A percentile compares a stretch with the other conserved stretches of the same genome.
phyloP scores from a whole-genome alignment of 1,284 basidiomycete species.

The Pascua sp. region DNA sequence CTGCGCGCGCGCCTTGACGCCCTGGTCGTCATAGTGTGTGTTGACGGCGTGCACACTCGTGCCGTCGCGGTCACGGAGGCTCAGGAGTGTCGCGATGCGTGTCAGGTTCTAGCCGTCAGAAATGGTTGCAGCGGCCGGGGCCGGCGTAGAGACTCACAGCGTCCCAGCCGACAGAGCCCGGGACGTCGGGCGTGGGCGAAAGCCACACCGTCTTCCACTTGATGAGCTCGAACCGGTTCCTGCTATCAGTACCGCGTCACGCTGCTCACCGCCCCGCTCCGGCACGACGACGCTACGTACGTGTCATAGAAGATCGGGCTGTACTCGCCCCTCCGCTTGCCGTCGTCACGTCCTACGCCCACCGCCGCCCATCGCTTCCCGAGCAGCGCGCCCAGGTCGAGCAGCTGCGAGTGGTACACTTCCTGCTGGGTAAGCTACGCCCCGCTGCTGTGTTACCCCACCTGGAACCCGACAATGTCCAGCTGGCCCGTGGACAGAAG shows the following conservation, averaged over 20 bases:
- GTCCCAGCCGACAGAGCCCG: slow-evolving; percentile 46
- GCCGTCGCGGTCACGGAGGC: slow-evolving; percentile 21
- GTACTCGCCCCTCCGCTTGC: slow-evolving; percentile 59
- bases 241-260: background rate
- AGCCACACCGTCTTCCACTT: slow-evolving; percentile 43
- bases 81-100: slow-evolving; percentile 43
- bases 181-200: slow-evolving; percentile 33
- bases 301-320: slow-evolving; percentile 63
- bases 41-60: slow-evolving; percentile 40
- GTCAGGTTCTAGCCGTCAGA: slow-evolving; percentile 29
- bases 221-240: slow-evolving; percentile 9
- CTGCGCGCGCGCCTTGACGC: slow-evolving; percentile 32
- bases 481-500: slow-evolving; percentile 28
- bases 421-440: slow-evolving; percentile 48
- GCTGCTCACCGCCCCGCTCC: no score
- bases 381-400: slow-evolving; percentile 59
- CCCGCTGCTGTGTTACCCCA: slow-evolving; percentile 3
- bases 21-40: slow-evolving; percentile 48
- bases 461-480: slow-evolving; percentile 51
- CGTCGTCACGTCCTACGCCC: slow-evolving; percentile 64
- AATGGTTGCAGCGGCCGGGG: background rate
- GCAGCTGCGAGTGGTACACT: slow-evolving; percentile 59
- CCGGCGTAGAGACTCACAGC: slow-evolving; percentile 42
- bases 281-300: slow-evolving; percentile 40
- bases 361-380: slow-evolving; percentile 57